Evolutionary conservation across 352 stramenopile genomes (phyloP), one percentile per base, ranked within the genome.

Genomic region (Phytopythium sindhum): DNA sequence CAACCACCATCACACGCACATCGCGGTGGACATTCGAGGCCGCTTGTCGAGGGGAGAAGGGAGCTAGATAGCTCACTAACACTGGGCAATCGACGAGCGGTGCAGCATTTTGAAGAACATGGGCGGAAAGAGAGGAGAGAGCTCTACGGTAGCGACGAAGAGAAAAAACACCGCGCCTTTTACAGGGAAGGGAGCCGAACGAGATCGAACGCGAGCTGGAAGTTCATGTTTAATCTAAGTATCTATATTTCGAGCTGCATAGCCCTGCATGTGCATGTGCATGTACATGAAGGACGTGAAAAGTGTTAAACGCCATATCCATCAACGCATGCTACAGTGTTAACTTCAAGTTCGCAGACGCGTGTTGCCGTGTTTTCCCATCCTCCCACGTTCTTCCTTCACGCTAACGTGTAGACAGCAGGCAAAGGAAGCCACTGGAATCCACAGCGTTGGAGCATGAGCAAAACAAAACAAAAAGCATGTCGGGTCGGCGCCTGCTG

Each of bases 171-270:
- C 47, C 50, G 14, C 28, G 48, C 48, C 11, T 21, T n/a, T 19
- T 37, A n/a, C 48, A 39, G 12, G 37, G 29, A 10, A 28, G 37
- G 41, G 54, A 69, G 61, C 52, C 53, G 63, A 31, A 58, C 58
- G 68, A 68, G 70, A 74, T 69, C 62, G 69, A 67, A 72, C 66
- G 69, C 75, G 64, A 76, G 72, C 65, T 73, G 63, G 68, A 44
- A 67, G 57, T 77, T 73, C 69, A 73, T 77, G 69, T 70, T 68
- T 72, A 78, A 81, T 72, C 71, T 73, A 81, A 78, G 47, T 82
- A 82, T 79, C 74, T 79, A 79, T 81, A 77, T 77, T 70, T 42
- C 48, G 61, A 31, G 51, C 60, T 31, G 35, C n/a, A 50, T 24
- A 11, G 29, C 0, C n/a, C 4, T 10, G n/a, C n/a, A n/a, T n/a